A percentile compares a stretch with the other conserved stretches of the same genome.
Evolutionary conservation across 805 yeast species (phyloP).

Genomic region (Cyberlindnera subsufficiens): DNA sequence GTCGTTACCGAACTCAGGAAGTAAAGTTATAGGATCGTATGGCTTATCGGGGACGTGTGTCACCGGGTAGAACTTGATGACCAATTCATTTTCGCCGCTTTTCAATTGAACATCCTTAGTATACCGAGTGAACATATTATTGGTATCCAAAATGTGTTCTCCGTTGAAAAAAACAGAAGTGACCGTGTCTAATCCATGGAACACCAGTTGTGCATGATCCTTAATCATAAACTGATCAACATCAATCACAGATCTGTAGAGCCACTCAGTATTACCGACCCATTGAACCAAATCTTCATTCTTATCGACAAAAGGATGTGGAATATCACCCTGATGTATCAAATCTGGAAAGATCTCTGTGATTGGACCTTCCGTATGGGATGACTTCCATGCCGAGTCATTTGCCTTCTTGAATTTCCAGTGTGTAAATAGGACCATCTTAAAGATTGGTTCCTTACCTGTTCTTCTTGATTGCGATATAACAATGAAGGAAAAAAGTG

Average conservation of each 20-base stretch:
- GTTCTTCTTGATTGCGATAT: no score
- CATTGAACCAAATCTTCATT: slow-evolving; percentile 43
- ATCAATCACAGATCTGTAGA: slow-evolving; percentile 26
- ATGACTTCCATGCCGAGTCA: slow-evolving; percentile 5
- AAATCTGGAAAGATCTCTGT: slow-evolving; percentile 40
- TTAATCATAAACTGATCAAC: background rate
- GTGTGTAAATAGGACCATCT: slow-evolving; percentile 2
- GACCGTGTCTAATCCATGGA: slow-evolving; percentile 20
- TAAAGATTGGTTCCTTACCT: no score
- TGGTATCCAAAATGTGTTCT: slow-evolving; percentile 27
- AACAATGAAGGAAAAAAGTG: no score
- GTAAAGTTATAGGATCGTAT: slow-evolving; percentile 9
- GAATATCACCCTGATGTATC: slow-evolving; percentile 30
- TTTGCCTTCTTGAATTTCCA: slow-evolving; percentile 9
- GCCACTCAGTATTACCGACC: slow-evolving; percentile 48
- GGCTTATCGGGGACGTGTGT: slow-evolving; percentile 29
- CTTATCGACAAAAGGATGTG: slow-evolving; percentile 39
- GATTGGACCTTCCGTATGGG: slow-evolving; percentile 5
- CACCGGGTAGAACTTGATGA: slow-evolving; percentile 35
- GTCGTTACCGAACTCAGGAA: slow-evolving; percentile 31
- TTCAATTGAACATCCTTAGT: slow-evolving; percentile 23
- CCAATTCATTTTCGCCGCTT: slow-evolving; percentile 25
- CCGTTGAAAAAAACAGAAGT: slow-evolving; percentile 31
- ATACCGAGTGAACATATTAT: slow-evolving; percentile 39
- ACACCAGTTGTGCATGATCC: slow-evolving; percentile 15